These are phyloP conservation scores for Rugonectria rugulosa DNA, from an alignment of 2,329 filamentous ascomycete genomes.

Conservation along the genomic window DNA sequence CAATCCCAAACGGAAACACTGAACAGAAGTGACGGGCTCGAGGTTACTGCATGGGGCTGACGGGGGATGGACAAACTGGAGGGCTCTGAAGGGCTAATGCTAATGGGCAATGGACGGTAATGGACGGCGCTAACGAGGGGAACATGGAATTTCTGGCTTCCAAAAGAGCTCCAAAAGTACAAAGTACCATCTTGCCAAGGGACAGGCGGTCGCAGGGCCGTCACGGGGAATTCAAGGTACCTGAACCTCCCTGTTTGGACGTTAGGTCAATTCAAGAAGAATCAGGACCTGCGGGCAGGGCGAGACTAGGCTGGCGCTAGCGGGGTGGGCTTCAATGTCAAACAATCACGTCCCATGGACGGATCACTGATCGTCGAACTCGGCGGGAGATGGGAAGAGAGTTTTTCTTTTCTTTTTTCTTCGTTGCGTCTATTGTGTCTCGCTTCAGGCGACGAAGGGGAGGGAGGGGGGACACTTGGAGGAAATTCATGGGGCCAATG, in stretches of 20 bases:
- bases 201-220: conserved; percentile 13
- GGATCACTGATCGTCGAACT: conserved; percentile 25
- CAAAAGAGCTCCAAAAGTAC: conserved; percentile 10
- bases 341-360: conserved; percentile 35
- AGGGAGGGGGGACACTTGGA: no score
- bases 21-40: conserved; percentile 20
- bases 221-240: conserved; percentile 12
- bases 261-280: not conserved
- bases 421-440: no score
- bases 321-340: conserved; percentile 15
- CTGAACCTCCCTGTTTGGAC: not conserved
- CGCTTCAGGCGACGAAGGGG: no score
- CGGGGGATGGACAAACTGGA: conserved; percentile 18
- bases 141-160: conserved; percentile 23
- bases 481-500: no score
- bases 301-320: conserved; percentile 35
- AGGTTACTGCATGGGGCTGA: conserved; percentile 38
- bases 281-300: conserved; percentile 23
- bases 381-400: conserved; percentile 7
- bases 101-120: no score
- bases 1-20: no score
- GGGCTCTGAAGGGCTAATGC: conserved; percentile 5
- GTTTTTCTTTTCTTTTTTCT: not conserved
- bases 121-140: conserved; percentile 17
- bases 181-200: conserved; percentile 11